Evolutionary conservation across 805 yeast genomes (phyloP).

Genomic region (Nakazawaea holstii): DNA sequence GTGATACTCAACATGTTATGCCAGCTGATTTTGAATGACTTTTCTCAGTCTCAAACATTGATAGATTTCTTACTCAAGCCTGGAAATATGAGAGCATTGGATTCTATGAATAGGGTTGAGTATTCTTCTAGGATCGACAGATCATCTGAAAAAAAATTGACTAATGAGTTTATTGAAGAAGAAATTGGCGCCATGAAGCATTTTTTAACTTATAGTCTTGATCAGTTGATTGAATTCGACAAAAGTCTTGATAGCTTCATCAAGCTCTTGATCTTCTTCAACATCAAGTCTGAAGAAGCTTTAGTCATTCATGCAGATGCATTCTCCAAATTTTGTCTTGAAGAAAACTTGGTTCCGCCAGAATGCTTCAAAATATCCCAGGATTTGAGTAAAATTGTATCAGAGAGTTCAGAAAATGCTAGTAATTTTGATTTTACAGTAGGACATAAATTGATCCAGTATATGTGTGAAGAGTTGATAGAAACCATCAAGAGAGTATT

Average conservation of each 20-base stretch:
- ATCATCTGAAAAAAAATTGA: background rate
- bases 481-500: background rate
- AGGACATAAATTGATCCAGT: constrained; percentile 5
- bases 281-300: constrained; percentile 30
- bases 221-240: constrained; percentile 33
- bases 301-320: constrained; percentile 12
- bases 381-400: background rate
- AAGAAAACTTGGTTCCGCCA: constrained; percentile 3
- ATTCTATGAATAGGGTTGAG: constrained; percentile 12
- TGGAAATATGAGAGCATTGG: constrained; percentile 20
- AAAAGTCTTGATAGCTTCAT: constrained; percentile 27
- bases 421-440: background rate
- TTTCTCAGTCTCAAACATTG: constrained; percentile 22
- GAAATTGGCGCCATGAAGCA: constrained; percentile 39
- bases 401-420: background rate
- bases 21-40: constrained; percentile 1
- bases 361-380: background rate
- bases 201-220: constrained; percentile 40
- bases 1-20: background rate
- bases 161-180: constrained; percentile 17
- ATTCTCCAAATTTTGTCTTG: constrained; percentile 10
- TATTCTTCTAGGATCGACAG: background rate
- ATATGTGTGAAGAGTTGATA: constrained; percentile 5
- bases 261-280: constrained; percentile 29
- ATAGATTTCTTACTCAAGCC: constrained; percentile 36